Conservation (phyloP, 202 grass and related monocot genomes). For the Carex arenaria region DNA sequence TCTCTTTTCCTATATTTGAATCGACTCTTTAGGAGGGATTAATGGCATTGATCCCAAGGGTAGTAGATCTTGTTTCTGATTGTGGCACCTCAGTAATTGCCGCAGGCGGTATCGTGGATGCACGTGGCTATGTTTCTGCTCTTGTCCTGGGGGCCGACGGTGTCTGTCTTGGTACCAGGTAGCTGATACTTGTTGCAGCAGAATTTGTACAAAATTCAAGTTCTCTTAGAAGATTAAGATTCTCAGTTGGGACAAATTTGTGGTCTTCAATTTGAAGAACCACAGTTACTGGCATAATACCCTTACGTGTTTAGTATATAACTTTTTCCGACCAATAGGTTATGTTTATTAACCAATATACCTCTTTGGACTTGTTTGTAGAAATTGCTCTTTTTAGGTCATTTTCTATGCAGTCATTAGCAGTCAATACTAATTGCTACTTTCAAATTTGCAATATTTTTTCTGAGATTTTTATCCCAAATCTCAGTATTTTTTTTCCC, state of each 20-base stretch:
- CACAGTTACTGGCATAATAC: neutral
- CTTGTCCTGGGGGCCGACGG: slow-evolving; percentile 72
- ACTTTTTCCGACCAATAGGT: neutral
- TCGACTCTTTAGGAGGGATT: slow-evolving; percentile 50
- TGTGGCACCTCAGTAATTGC: slow-evolving; percentile 47
- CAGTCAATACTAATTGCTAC: neutral
- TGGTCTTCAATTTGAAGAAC: neutral
- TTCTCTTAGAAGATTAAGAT: neutral
- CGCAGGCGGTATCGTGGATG: slow-evolving; percentile 80
- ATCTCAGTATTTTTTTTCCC: neutral
- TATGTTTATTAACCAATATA: neutral
- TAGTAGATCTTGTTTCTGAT: slow-evolving; percentile 67
- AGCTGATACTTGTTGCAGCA: slow-evolving; percentile 7
- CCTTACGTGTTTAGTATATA: neutral
- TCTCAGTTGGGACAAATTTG: neutral
- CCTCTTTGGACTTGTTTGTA: neutral
- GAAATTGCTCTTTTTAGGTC: neutral
- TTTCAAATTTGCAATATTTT: neutral
- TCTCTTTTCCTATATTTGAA: neutral
- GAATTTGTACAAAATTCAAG: neutral
- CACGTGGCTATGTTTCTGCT: slow-evolving; percentile 71
- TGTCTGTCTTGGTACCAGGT: slow-evolving; percentile 91
- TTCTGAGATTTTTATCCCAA: neutral
- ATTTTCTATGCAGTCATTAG: neutral
- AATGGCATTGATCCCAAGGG: slow-evolving; percentile 57